Evolutionary conservation across 345 rosid species (phyloP).

Genomic region (Toxicodendron radicans): DNA sequence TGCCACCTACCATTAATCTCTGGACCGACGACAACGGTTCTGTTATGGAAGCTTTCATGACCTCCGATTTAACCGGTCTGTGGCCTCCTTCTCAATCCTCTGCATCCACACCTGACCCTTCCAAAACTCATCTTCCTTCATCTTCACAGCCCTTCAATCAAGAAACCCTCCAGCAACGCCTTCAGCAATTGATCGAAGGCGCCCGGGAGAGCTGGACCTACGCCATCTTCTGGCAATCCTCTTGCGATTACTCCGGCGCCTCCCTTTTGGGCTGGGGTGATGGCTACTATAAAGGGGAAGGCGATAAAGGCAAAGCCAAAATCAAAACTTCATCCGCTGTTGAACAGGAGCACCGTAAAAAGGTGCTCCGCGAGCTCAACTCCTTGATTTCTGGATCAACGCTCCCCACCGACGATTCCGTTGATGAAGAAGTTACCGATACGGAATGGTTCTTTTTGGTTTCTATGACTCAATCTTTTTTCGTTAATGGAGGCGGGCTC

Average conservation of each 20-base stretch:
- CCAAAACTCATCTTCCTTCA: neutral
- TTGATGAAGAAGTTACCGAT: slow-evolving; percentile 91
- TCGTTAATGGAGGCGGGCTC: slow-evolving; percentile 52
- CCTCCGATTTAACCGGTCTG: slow-evolving; percentile 66
- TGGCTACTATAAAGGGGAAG: slow-evolving; percentile 91
- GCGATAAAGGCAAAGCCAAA: slow-evolving; percentile 53
- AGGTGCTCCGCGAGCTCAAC: slow-evolving; percentile 78
- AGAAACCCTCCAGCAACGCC: slow-evolving; percentile 87
- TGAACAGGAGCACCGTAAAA: slow-evolving; percentile 84
- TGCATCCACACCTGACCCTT: slow-evolving; percentile 29
- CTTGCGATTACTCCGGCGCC: slow-evolving; percentile 63
- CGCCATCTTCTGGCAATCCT: slow-evolving; percentile 95
- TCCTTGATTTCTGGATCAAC: slow-evolving; percentile 69
- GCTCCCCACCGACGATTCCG: slow-evolving; percentile 50
- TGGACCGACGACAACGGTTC: slow-evolving; percentile 90
- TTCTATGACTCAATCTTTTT: slow-evolving; percentile 85
- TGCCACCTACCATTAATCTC: slow-evolving; percentile 60
- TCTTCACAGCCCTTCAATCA: slow-evolving; percentile 50
- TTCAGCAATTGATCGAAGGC: slow-evolving; percentile 75
- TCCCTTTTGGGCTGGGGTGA: slow-evolving; percentile 84
- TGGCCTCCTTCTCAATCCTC: slow-evolving; percentile 66
- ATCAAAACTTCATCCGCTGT: slow-evolving; percentile 34
- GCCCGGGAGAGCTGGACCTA: slow-evolving; percentile 79
- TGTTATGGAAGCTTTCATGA: slow-evolving; percentile 95
- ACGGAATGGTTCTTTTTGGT: slow-evolving; percentile 96